These are phyloP conservation scores for Chenopodium berlandieri DNA, from an alignment of 148 eudicot species.

Conservation along the genomic window DNA sequence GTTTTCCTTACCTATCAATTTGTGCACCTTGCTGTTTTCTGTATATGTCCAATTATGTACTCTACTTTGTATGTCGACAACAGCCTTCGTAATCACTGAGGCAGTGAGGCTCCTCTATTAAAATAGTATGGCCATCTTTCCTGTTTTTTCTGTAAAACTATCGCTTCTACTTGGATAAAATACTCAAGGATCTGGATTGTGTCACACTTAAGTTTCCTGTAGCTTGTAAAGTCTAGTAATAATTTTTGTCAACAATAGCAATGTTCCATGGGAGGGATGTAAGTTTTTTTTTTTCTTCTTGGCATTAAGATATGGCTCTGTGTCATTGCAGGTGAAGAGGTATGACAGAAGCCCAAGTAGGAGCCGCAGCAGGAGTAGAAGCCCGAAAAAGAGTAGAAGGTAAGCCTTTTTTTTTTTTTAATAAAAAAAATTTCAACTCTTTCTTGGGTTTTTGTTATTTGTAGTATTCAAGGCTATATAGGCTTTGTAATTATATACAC, in stretches of 20 bases:
- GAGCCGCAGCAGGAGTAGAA: conserved; percentile 53
- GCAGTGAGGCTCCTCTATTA: not conserved
- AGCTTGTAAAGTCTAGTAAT: not conserved
- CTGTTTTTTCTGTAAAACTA: not conserved
- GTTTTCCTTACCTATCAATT: not conserved
- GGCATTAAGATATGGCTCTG: not conserved
- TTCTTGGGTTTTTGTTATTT: no score
- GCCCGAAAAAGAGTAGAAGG: conserved; percentile 66
- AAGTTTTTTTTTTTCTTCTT: not conserved
- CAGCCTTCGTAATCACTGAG: not conserved
- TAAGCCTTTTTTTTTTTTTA: conserved; percentile 11
- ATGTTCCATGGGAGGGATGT: not conserved
- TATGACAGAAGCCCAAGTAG: conserved; percentile 64
- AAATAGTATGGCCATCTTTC: not conserved
- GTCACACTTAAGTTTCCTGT: not conserved
- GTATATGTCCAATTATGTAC: not conserved
- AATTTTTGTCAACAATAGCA: not conserved
- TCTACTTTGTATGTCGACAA: not conserved
- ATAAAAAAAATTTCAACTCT: no score
- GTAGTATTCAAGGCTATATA: no score
- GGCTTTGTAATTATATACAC: no score
- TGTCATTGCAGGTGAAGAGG: conserved; percentile 55
- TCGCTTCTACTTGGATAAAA: not conserved
- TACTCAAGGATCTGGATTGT: not conserved
- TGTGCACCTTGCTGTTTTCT: conserved; percentile 2